phyloP scores from a whole-genome alignment of 768 basidiomycete species.

The Hypholoma sublateritium region DNA sequence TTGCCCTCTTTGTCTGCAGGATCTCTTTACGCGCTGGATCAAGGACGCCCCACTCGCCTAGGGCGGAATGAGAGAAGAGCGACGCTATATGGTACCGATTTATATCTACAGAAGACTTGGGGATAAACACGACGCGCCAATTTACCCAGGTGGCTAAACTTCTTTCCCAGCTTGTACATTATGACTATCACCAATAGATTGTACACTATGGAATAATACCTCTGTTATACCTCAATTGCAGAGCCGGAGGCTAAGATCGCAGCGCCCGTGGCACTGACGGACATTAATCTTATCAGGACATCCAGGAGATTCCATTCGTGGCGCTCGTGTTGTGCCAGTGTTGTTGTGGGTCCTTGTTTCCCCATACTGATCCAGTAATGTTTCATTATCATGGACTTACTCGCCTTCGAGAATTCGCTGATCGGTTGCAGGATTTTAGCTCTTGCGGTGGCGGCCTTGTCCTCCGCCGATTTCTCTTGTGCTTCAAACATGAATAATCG shows the following conservation, averaged over 20 bases:
- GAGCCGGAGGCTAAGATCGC: no score
- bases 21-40: conserved; percentile 56
- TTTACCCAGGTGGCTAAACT: no score
- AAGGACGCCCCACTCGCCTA: conserved; percentile 44
- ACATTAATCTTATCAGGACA: no score
- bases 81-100: neutral
- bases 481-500: neutral
- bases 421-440: neutral
- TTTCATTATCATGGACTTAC: neutral
- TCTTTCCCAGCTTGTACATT: no score
- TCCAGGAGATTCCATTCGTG: neutral
- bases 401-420: neutral
- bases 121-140: no score
- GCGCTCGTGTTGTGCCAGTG: neutral
- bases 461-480: no score
- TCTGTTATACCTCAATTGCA: no score
- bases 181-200: no score
- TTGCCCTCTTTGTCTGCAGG: conserved; percentile 13
- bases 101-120: neutral
- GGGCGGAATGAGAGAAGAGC: neutral
- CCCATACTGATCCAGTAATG: neutral
- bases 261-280: no score
- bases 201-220: no score
- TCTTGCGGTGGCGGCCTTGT: neutral
- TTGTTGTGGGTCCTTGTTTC: neutral